These are phyloP conservation scores for Sporisorium sorghi DNA, from an alignment of 1,284 basidiomycete species.

Conservation along the genomic window DNA sequence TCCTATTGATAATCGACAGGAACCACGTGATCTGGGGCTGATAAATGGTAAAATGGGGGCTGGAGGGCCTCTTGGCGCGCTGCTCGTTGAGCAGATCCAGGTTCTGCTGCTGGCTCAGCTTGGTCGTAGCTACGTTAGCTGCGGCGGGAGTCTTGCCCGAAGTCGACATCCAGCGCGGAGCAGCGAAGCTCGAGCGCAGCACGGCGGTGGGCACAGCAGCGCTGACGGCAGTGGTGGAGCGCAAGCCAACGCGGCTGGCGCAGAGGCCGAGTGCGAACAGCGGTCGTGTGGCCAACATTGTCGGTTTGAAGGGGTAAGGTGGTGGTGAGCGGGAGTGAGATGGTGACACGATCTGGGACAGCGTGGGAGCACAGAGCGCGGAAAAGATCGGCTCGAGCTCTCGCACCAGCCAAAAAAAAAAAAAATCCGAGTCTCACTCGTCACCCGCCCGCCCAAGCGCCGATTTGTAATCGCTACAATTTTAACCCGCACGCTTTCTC, in stretches of 20 bases:
- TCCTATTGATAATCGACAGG: constrained; percentile 84
- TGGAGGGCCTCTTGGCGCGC: constrained; percentile 83
- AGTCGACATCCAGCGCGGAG: constrained; percentile 8
- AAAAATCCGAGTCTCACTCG: too few relatives aligned
- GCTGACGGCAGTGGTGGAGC: constrained; percentile 10
- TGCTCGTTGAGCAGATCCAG: constrained; percentile 84
- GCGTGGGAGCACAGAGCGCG: constrained; percentile 19
- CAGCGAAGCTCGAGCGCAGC: not conserved
- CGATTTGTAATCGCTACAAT: constrained; percentile 36
- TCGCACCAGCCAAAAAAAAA: not conserved
- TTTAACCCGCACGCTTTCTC: constrained; percentile 4
- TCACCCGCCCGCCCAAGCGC: constrained; percentile 15
- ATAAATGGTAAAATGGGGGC: constrained; percentile 95
- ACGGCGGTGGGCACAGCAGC: constrained; percentile 6
- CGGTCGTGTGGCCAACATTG: constrained; percentile 40
- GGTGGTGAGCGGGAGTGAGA: constrained; percentile 3
- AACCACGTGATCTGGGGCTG: constrained; percentile 91
- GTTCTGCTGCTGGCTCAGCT: constrained; percentile 73
- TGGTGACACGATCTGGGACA: not conserved
- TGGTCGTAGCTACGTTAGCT: constrained; percentile 21
- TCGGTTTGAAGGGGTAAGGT: not conserved
- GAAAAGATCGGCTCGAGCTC: constrained; percentile 43
- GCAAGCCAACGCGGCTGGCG: constrained; percentile 24
- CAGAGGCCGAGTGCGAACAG: constrained; percentile 16
- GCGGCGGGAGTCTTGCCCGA: not conserved